phyloP scores from a whole-genome alignment of 2,329 filamentous ascomycete genomes.

The Fusarium graminum region DNA sequence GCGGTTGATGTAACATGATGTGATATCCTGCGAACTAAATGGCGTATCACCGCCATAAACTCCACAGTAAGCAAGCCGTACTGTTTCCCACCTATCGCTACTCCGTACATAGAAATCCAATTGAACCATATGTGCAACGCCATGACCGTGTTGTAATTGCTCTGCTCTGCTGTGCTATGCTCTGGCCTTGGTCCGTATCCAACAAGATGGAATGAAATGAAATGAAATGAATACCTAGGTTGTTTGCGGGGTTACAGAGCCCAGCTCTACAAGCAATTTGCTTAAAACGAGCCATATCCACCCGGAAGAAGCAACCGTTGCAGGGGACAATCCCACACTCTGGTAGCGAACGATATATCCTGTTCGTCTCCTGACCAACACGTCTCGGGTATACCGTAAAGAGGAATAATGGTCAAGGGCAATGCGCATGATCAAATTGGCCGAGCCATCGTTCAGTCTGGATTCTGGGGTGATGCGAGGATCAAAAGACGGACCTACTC shows the following conservation, averaged over 20 bases:
- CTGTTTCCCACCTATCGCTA: slow-evolving; percentile 3
- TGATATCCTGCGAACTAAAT: slow-evolving; percentile 26
- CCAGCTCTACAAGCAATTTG: slow-evolving; percentile 36
- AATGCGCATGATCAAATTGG: slow-evolving; percentile 26
- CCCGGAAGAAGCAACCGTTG: slow-evolving; percentile 23
- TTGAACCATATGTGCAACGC: slow-evolving; percentile 20
- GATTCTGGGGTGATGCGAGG: not conserved
- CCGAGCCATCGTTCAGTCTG: slow-evolving; percentile 15
- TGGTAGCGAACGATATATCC: slow-evolving; percentile 37
- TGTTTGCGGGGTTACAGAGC: slow-evolving; percentile 37
- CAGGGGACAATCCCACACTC: slow-evolving; percentile 28
- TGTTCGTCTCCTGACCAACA: slow-evolving; percentile 31
- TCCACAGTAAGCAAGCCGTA: slow-evolving; percentile 26
- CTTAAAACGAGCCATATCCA: slow-evolving; percentile 31
- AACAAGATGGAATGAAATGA: slow-evolving; percentile 35
- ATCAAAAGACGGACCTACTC: slow-evolving; percentile 17
- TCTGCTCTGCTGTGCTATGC: slow-evolving; percentile 7
- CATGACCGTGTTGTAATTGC: slow-evolving; percentile 27
- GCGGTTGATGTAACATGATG: slow-evolving; percentile 34
- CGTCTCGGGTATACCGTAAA: not conserved
- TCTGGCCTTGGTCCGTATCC: slow-evolving; percentile 26
- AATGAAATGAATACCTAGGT: slow-evolving; percentile 8
- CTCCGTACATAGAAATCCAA: slow-evolving; percentile 12
- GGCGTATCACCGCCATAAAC: slow-evolving; percentile 24
- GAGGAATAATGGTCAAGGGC: slow-evolving; percentile 7